Evolutionary conservation across 371 early-diverging fungal species (phyloP), one percentile per base, ranked within the genome.

Genomic region (Umbelopsis sp.): DNA sequence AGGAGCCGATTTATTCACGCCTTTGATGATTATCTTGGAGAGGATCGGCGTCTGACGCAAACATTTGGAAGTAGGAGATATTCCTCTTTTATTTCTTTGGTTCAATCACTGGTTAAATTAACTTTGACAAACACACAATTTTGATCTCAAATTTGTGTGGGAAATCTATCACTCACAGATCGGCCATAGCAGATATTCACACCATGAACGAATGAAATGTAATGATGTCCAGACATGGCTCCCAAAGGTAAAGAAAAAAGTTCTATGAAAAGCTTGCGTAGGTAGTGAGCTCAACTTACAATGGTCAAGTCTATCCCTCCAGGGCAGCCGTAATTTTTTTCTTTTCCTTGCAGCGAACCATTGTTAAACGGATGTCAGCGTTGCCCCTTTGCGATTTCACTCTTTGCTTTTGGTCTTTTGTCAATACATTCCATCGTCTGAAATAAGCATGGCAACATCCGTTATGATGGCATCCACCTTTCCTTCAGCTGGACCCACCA

Each of bases 401-500:
- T 48, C 20, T 48, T 29, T 48, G 48, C 48, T 48, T 45, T 7
- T 16, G 48, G 16, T 48, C 48, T n/a, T 45, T 48, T 48, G 48
- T n/a, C 48, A n/a, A 16, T 48, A 41, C 2, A 29, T 29, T 29
- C 12, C 41, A 41, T 41, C 41, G 12, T 16, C n/a, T 10, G 16
- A 20, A 48, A 48, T n/a, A 48, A 20, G 6, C 20, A 48, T 48
- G 48, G 48, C 48, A n/a, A 20, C 48, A 16, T 48, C 48, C 7
- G 18, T 48, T 48, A 48, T 48, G 48, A 48, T 48, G 48, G 48
- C 48, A 48, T 48, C 48, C 6, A 48, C 48, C 7, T 48, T 48
- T 48, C 11, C 48, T 48, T 20, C 20, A 16, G 7, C 48, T n/a
- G n/a, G 16, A 7, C 48, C 48, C 8, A 48, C 5, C 18, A 10